phyloP scores from a whole-genome alignment of 345 rosid species.

The Bruguiera gymnorhiza region DNA sequence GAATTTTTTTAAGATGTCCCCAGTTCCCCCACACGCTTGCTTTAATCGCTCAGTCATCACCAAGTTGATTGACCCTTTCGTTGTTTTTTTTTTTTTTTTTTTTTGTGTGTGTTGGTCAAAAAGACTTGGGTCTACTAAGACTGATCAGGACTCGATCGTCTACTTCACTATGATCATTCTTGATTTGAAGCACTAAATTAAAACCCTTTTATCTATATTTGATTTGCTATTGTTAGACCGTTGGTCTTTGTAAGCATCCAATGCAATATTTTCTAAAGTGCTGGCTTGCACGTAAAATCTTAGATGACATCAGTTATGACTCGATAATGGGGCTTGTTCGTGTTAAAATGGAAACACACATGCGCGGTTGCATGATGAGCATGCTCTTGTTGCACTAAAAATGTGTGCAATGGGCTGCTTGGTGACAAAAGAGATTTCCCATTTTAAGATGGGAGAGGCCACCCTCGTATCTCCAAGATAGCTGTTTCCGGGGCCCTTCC shows the following conservation, averaged over 20 bases:
- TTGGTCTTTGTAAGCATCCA: neutral
- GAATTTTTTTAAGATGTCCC: neutral
- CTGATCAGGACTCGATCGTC: neutral
- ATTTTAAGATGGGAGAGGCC: conserved; percentile 22
- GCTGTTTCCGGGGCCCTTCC: conserved; percentile 40
- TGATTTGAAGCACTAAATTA: neutral
- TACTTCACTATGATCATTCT: conserved; percentile 1
- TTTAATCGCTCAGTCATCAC: conserved; percentile 1
- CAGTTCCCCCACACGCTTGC: neutral
- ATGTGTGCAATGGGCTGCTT: neutral
- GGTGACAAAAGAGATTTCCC: conserved; percentile 25
- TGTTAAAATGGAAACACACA: conserved; percentile 6
- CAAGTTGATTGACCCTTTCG: neutral
- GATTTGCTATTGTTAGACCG: neutral
- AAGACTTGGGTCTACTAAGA: conserved; percentile 8
- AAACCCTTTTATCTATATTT: neutral
- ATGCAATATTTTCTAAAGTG: neutral
- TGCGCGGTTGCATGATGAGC: neutral
- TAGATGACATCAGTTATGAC: neutral
- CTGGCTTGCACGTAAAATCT: neutral
- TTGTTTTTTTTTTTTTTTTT: neutral
- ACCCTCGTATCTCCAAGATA: conserved; percentile 27
- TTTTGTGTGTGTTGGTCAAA: neutral
- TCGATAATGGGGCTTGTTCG: conserved; percentile 1
- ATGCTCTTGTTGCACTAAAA: neutral